Evolutionary conservation across 2,329 filamentous ascomycete species (phyloP), one percentile per base, ranked within the genome.

Genomic region (Scortechinia acanthostroma): DNA sequence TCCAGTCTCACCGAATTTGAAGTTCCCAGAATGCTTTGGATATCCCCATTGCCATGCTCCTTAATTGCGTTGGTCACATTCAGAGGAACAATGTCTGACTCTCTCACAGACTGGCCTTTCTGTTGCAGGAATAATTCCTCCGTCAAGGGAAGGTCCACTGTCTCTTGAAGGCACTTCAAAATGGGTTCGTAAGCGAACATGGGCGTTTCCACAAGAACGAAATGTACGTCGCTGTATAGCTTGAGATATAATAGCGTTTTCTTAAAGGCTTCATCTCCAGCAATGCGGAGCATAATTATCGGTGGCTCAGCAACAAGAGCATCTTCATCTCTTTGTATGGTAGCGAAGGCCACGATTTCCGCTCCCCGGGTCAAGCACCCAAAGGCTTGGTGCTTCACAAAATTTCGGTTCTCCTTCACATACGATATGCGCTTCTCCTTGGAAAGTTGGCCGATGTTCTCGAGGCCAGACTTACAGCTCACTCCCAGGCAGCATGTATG

Each of bases 171-270:
- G 1, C 75, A 69, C 42, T 71, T 59, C 3, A 89, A 56, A 1
- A 89, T 69, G 0, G 85, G 85, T 45, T 87, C 79, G 46, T 80
- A 87, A 0, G 83, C 78, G 54, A 88, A 89, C 0, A 83, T 70
- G 0, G 83, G 68, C 0, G 83, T 83, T 35, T 86, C 74, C 0
- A 88, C 74, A 2, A 80, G 59, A 0, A 83, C 56, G 42, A 88
- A 80, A 2, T 55, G 56, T 2, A 75, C 44, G 0, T 50, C 28
- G 10, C 20, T 19, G 0, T 82, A 56, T 40, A 88, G 80, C 3
- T 63, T 53, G 13, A 74, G 53, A 0, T 61, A 66, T 0, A 63
- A 35, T 0, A 88, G 53, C 0, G 73, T 64, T 4, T 69, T 70
- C 0, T 59, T 54, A 1, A 84, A 50, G 0, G 70, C 69, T 0